Conservation (phyloP, 2,329 filamentous ascomycete species). For the Claviceps maximensis region DNA sequence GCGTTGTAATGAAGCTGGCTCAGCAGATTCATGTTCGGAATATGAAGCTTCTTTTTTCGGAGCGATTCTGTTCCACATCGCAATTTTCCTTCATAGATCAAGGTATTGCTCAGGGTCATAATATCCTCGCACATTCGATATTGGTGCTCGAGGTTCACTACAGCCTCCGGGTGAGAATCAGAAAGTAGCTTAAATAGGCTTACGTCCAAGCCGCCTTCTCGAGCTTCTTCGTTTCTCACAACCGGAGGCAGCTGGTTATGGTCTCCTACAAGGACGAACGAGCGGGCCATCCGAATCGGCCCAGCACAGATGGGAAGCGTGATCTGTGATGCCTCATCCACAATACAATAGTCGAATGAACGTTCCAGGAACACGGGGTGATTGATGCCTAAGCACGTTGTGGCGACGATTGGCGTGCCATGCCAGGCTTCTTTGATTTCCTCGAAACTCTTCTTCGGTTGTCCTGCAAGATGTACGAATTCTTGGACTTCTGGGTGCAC, state of each 20-base stretch:
- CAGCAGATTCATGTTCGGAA: slow-evolving; percentile 54
- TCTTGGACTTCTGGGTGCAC: slow-evolving; percentile 77
- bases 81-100: slow-evolving; percentile 84
- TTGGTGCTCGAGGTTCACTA: slow-evolving; percentile 87
- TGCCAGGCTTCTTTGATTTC: slow-evolving; percentile 78
- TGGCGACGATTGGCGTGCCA: slow-evolving; percentile 77
- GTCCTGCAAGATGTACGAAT: slow-evolving; percentile 68
- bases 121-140: slow-evolving; percentile 98
- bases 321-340: slow-evolving; percentile 96
- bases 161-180: slow-evolving; percentile 72
- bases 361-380: slow-evolving; percentile 81
- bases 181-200: slow-evolving; percentile 90
- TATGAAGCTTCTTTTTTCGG: slow-evolving; percentile 51
- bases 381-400: slow-evolving; percentile 84
- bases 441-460: slow-evolving; percentile 63
- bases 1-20: slow-evolving; percentile 45
- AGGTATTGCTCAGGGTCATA: slow-evolving; percentile 81
- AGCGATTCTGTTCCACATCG: slow-evolving; percentile 77
- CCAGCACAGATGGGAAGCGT: slow-evolving; percentile 89
- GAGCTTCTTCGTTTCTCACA: slow-evolving; percentile 82
- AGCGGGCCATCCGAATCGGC: slow-evolving; percentile 82
- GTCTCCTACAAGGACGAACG: slow-evolving; percentile 90
- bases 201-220: slow-evolving; percentile 75
- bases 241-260: slow-evolving; percentile 92
- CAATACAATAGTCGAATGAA: slow-evolving; percentile 94